Percentiles rank a stretch among this genome's conserved stretches.
Evolutionary conservation across 441 rosid genomes (phyloP).

Genomic region (Daphne laureola): DNA sequence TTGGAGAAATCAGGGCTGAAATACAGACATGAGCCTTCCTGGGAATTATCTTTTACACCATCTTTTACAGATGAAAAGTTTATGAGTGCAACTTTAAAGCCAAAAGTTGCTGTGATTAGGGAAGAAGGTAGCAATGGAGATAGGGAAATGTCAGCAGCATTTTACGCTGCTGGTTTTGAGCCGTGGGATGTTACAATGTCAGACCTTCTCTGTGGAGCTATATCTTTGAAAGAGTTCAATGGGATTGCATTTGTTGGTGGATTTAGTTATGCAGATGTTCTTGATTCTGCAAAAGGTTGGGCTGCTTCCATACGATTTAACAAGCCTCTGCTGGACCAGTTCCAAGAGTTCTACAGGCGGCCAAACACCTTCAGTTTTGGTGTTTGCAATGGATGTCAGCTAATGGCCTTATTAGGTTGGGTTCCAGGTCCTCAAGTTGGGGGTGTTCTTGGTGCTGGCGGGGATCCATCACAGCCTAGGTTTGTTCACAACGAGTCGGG

Average conservation of each 20-base stretch:
- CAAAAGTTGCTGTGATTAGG: conserved; percentile 85
- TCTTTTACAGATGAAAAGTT: conserved; percentile 55
- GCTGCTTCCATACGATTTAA: conserved; percentile 88
- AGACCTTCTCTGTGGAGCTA: conserved; percentile 61
- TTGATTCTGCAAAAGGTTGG: conserved; percentile 98
- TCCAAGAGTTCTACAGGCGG: conserved; percentile 84
- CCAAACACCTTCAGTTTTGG: conserved; percentile 93
- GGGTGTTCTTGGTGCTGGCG: conserved; percentile 71
- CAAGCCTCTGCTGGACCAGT: conserved; percentile 62
- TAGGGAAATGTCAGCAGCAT: conserved; percentile 94
- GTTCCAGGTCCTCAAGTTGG: conserved; percentile 95
- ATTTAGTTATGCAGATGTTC: conserved; percentile 94
- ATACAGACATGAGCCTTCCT: conserved; percentile 58
- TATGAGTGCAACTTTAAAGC: conserved; percentile 49
- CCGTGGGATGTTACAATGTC: conserved; percentile 96
- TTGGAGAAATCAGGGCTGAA: conserved; percentile 86
- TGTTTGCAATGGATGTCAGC: conserved; percentile 94
- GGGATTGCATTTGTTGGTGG: conserved; percentile 95
- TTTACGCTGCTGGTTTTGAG: conserved; percentile 85
- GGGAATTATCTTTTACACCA: conserved; percentile 76
- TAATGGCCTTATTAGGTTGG: conserved; percentile 97
- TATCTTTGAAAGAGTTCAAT: conserved; percentile 59
- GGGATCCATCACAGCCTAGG: conserved; percentile 82
- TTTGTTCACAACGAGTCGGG: conserved; percentile 95
- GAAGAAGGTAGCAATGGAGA: conserved; percentile 99